A percentile compares a stretch with the other conserved stretches of the same genome.
These are phyloP conservation scores for Tubosaeta brunneosetosa DNA, from an alignment of 768 basidiomycete genomes.

Conservation along the genomic window DNA sequence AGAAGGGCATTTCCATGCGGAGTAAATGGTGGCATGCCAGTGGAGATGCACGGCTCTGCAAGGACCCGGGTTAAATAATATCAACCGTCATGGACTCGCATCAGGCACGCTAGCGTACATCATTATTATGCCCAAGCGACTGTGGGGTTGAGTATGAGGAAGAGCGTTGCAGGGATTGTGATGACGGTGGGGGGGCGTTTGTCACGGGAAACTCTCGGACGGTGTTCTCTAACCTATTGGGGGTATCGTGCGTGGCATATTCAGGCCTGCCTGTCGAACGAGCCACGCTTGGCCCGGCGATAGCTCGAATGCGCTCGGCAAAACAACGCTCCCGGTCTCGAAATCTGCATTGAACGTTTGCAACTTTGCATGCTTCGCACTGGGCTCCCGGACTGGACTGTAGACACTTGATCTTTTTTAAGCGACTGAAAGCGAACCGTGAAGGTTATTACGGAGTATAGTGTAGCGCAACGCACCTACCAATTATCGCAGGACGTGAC, in stretches of 20 bases:
- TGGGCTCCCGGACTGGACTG: constrained; percentile 62
- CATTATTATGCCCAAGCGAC: constrained; percentile 5
- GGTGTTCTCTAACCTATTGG: constrained; percentile 6
- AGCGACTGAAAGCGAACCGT: constrained; percentile 46
- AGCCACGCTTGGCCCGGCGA: constrained; percentile 55
- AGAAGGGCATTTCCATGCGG: too few relatives aligned
- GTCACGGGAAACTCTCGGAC: constrained; percentile 10
- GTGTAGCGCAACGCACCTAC: constrained; percentile 37
- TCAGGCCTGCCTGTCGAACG: constrained; percentile 17
- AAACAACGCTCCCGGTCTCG: constrained; percentile 85
- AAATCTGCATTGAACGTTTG: constrained; percentile 70
- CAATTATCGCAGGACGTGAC: constrained; percentile 90
- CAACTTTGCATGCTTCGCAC: constrained; percentile 74
- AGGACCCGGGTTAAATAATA: too few relatives aligned
- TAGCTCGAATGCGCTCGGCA: constrained; percentile 77
- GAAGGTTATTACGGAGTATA: not conserved
- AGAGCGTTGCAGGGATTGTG: constrained; percentile 23
- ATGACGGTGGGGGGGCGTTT: constrained; percentile 1
- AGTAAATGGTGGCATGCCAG: too few relatives aligned
- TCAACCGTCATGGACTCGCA: too few relatives aligned
- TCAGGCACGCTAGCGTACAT: constrained; percentile 28
- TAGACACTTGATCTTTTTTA: constrained; percentile 86
- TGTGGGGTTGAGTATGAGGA: constrained; percentile 30
- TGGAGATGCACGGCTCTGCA: too few relatives aligned
- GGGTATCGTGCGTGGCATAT: constrained; percentile 12